Percentiles rank a stretch among this genome's conserved stretches.
Evolutionary conservation across 1,284 basidiomycete genomes (phyloP).

Genomic region (Cryptococcus deneoformans): DNA sequence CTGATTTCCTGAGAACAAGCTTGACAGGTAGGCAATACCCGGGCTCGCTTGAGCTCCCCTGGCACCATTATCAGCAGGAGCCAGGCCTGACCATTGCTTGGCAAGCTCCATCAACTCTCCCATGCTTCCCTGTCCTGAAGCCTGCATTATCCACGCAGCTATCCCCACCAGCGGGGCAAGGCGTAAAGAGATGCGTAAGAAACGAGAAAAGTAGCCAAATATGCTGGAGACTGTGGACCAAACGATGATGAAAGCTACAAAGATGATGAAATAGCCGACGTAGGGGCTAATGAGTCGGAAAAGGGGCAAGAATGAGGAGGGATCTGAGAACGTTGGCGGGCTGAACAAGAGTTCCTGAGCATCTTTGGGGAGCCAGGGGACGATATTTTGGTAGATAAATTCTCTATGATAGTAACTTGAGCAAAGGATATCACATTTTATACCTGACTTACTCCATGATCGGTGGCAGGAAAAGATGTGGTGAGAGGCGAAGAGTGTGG

Average conservation of each 20-base stretch:
- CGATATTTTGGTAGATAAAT: conserved; percentile 18
- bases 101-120: conserved; percentile 35
- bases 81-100: conserved; percentile 35
- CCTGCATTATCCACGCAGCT: conserved; percentile 42
- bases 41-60: conserved; percentile 5
- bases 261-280: conserved; percentile 31
- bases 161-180: conserved; percentile 41
- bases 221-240: conserved; percentile 33
- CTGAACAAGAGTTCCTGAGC: conserved; percentile 27
- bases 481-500: too few relatives aligned
- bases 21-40: conserved; percentile 10
- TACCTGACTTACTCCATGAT: too few relatives aligned
- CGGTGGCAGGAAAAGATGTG: too few relatives aligned
- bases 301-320: conserved; percentile 34
- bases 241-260: conserved; percentile 40
- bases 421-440: background rate
- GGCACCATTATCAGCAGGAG: background rate
- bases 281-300: conserved; percentile 34
- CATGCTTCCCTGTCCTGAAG: conserved; percentile 40
- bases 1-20: background rate
- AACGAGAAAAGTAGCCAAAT: conserved; percentile 35
- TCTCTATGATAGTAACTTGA: conserved; percentile 5
- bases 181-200: conserved; percentile 38
- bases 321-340: conserved; percentile 34
- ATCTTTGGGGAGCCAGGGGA: conserved; percentile 32